Evolutionary conservation across 805 yeast species (phyloP), one percentile per base, ranked within the genome.

Genomic region (Crinitomyces ghanaensis): DNA sequence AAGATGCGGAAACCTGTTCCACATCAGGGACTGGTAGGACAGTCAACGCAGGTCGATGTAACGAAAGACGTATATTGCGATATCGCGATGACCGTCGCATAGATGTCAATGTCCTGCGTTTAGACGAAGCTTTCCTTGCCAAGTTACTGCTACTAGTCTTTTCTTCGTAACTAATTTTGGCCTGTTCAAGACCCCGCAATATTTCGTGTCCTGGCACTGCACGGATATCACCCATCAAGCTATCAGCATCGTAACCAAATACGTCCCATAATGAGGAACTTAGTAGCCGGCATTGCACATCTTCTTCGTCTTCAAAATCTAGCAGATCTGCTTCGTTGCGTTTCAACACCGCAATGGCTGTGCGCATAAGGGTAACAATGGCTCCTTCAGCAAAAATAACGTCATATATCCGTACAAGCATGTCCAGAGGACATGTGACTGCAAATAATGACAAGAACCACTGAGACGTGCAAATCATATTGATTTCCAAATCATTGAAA

Each of bases 401-500:
- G 56, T 61, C 79, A 65, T 63, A 74, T 53, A 51, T 62, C 50
- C 56, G 68, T 42, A 60, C 66, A 47, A 55, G 62, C 60, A 56
- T 71, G 44, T 37, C 62, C 51, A 56, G 63, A 1, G 81, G 81
- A n/a, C 74, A 62, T 26, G 76, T 74, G 20, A 71, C 70, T 2
- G 77, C 70, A 41, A 63, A 66, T 39, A 73, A 66, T 1, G 77
- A 68, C 30, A 74, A 50, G 63, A 77, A 73, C 82, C 82, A 74
- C 48, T 75, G 80, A 31, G 66, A 66, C n/a, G 74, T 60, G 39
- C 53, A 49, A 63, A 72, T 30, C 56, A 66, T 38, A 59, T 65
- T 44, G 57, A 55, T 45, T 59, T 76, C 44, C 57, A 63, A 35
- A 50, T 47, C 37, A 16, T 45, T 39, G 35, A 74, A 60, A 46